A percentile compares a stretch with the other conserved stretches of the same genome.
Conservation (phyloP, 371 early-diverging fungal genomes). For the Mucor plumbeus region DNA sequence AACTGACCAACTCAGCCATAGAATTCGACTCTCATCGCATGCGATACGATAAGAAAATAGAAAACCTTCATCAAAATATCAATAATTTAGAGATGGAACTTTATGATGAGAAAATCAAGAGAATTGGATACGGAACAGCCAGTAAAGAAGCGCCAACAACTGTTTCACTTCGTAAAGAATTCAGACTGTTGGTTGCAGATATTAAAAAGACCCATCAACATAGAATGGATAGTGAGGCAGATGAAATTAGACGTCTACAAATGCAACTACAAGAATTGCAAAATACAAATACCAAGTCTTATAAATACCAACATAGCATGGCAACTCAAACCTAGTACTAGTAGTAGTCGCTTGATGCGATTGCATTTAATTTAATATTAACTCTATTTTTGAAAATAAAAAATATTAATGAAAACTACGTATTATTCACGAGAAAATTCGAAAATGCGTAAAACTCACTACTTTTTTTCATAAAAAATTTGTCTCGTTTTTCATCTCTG, state of each 20-base stretch:
- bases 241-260: slow-evolving; percentile 55
- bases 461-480: no score
- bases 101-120: slow-evolving; percentile 45
- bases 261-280: slow-evolving; percentile 43
- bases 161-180: slow-evolving; percentile 61
- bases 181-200: slow-evolving; percentile 59
- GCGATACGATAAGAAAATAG: slow-evolving; percentile 46
- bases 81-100: slow-evolving; percentile 45
- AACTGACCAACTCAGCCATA: slow-evolving; percentile 51
- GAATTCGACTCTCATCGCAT: slow-evolving; percentile 58
- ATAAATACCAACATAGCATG: slow-evolving; percentile 9
- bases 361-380: no score
- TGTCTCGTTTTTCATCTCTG: no score
- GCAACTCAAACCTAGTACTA: slow-evolving; percentile 15
- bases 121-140: slow-evolving; percentile 26
- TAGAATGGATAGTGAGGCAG: slow-evolving; percentile 53
- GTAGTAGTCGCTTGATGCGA: no score
- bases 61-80: slow-evolving; percentile 32
- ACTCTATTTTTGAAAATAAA: no score
- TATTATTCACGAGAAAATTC: no score
- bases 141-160: slow-evolving; percentile 40
- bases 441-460: no score
- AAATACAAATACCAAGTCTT: slow-evolving; percentile 2
- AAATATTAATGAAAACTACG: no score
- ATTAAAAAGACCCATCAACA: slow-evolving; percentile 59